A percentile compares a stretch with the other conserved stretches of the same genome.
Conservation (phyloP, 2,329 filamentous ascomycete genomes). For the Calonectria crousiana region DNA sequence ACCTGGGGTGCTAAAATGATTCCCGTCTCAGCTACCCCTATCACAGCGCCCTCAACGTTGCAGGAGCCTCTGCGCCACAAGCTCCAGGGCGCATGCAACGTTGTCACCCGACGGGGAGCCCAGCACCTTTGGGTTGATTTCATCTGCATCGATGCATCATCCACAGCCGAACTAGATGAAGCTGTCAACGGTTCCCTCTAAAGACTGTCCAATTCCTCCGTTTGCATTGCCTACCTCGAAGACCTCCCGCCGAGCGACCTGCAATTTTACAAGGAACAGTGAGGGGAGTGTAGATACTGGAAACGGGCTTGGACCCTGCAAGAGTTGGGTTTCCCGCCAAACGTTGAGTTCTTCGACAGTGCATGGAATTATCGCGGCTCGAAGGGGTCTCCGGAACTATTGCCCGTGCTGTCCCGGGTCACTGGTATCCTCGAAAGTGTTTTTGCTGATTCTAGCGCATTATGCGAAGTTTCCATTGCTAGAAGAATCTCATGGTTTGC, state of each 20-base stretch:
- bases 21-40: background rate
- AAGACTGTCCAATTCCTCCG: background rate
- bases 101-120: background rate
- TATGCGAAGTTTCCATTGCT: background rate
- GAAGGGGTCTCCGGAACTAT: background rate
- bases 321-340: background rate
- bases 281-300: background rate
- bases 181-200: background rate
- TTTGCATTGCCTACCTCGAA: background rate
- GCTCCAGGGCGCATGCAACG: background rate
- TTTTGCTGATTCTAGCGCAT: background rate
- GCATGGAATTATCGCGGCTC: background rate
- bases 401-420: background rate
- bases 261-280: background rate
- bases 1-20: background rate
- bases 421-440: background rate
- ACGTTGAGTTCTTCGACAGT: background rate
- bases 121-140: background rate
- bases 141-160: background rate
- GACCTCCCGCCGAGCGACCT: background rate
- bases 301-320: background rate
- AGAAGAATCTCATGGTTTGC: background rate
- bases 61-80: background rate
- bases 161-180: background rate
- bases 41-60: background rate